Evolutionary conservation across 768 basidiomycete species (phyloP).

Genomic region (Aureoboletus auriporus): DNA sequence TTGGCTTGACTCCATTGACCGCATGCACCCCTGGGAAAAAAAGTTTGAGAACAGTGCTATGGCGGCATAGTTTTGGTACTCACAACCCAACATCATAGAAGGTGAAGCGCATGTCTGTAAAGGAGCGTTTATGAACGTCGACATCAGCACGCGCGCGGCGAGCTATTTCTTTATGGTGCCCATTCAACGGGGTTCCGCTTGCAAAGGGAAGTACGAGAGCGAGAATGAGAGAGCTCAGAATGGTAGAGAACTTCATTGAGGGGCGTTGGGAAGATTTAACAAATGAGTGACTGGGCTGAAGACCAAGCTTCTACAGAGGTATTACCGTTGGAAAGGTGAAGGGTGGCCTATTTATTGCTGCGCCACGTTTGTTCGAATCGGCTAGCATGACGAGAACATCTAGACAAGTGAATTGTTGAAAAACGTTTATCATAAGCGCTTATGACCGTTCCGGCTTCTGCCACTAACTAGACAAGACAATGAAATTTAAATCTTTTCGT

Average conservation of each 20-base stretch:
- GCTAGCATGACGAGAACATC: constrained; percentile 17
- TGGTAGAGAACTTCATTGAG: constrained; percentile 25
- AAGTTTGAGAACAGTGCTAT: constrained; percentile 1
- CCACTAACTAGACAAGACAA: no score
- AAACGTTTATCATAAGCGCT: background rate
- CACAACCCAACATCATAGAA: constrained; percentile 54
- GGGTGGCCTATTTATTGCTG: background rate
- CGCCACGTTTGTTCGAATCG: constrained; percentile 16
- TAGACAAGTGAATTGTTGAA: background rate
- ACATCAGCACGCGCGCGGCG: constrained; percentile 40
- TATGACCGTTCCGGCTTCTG: no score
- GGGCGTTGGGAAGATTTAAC: background rate
- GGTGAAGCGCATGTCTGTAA: constrained; percentile 40
- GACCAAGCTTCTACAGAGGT: constrained; percentile 2
- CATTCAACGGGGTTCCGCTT: constrained; percentile 23
- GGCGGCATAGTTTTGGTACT: constrained; percentile 8
- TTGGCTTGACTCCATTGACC: constrained; percentile 34
- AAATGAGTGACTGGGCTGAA: constrained; percentile 24
- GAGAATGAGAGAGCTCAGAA: constrained; percentile 34
- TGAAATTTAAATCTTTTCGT: no score
- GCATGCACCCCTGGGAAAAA: constrained; percentile 48
- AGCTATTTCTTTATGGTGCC: constrained; percentile 44
- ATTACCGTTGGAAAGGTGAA: constrained; percentile 1
- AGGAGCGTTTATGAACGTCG: constrained; percentile 31
- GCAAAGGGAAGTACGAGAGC: constrained; percentile 32